A percentile compares a stretch with the other conserved stretches of the same genome.
Conservation (phyloP, 441 rosid genomes). For the Breynia disticha region DNA sequence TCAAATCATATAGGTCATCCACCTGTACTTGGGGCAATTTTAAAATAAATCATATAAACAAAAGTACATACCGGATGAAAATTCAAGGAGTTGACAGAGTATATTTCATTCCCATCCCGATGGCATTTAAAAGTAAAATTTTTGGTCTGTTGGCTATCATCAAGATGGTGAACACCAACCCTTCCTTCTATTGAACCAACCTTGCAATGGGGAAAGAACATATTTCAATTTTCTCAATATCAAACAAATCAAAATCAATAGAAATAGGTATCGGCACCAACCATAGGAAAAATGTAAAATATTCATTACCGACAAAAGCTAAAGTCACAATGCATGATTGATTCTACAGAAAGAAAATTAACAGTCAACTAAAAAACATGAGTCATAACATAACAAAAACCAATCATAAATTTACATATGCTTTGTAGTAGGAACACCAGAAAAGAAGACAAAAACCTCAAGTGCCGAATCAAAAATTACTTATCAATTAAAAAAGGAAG, state of each 20-base stretch:
- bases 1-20: not conserved
- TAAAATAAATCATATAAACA: not conserved
- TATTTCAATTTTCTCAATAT: not conserved
- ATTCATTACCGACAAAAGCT: no score
- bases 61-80: conserved; percentile 77
- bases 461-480: no score
- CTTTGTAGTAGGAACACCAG: no score
- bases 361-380: no score
- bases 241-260: not conserved
- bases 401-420: no score
- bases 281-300: no score
- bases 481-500: no score
- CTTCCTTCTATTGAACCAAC: conserved; percentile 95
- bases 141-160: conserved; percentile 63
- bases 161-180: conserved; percentile 96
- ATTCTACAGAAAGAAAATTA: no score
- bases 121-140: conserved; percentile 98
- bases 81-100: conserved; percentile 83
- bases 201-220: conserved; percentile 22
- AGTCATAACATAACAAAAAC: no score
- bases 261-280: not conserved
- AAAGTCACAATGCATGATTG: no score
- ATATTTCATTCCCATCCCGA: conserved; percentile 71
- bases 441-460: no score
- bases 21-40: not conserved